A percentile compares a stretch with the other conserved stretches of the same genome.
Conservation (phyloP, 148 eudicot genomes). For the Euryodendron excelsum region DNA sequence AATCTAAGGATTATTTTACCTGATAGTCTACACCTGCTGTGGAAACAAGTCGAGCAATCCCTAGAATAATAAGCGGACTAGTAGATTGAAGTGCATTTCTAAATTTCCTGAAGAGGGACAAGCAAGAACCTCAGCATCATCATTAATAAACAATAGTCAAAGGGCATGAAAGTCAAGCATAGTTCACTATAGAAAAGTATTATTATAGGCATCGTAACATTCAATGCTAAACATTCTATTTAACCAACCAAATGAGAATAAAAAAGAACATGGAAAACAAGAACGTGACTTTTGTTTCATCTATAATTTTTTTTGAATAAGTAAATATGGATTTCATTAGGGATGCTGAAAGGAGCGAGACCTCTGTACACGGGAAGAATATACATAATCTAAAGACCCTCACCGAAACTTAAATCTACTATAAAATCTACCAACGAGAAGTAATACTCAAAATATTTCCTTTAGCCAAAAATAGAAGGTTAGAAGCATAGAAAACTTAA, state of each 20-base stretch:
- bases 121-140: constrained; percentile 2
- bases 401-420: not conserved
- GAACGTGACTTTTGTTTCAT: not conserved
- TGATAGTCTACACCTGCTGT: constrained; percentile 90
- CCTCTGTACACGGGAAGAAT: not conserved
- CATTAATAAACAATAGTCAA: not conserved
- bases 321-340: not conserved
- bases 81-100: constrained; percentile 57
- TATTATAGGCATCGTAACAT: not conserved
- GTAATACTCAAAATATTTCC: not conserved
- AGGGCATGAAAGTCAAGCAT: not conserved
- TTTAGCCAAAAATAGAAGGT: too few species aligned
- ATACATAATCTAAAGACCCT: not conserved
- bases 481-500: too few species aligned
- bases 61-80: constrained; percentile 72
- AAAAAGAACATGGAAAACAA: not conserved
- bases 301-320: not conserved
- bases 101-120: constrained; percentile 50
- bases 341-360: not conserved
- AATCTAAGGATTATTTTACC: constrained; percentile 34
- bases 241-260: not conserved
- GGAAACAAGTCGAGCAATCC: constrained; percentile 69
- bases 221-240: not conserved
- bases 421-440: not conserved
- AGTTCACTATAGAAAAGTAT: not conserved